Percentiles rank a stretch among this genome's conserved stretches.
phyloP scores from a whole-genome alignment of 169 alveolate species.

The Plasmodium fragile region DNA sequence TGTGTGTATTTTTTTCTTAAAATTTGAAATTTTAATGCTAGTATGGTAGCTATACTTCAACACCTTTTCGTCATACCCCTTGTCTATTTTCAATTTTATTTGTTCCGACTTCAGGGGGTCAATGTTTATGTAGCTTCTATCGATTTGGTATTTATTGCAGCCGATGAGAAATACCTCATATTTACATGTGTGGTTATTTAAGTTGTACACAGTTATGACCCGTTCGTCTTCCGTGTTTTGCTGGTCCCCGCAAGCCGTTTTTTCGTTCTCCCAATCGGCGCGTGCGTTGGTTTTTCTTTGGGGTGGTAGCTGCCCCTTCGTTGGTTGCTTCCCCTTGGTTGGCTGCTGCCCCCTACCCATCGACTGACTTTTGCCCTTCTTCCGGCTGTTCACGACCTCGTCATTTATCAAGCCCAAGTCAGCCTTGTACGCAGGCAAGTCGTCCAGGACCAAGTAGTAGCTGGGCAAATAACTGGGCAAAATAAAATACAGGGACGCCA shows the following conservation, averaged over 20 bases:
- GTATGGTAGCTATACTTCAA: slow-evolving; percentile 6
- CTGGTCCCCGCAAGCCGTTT: background rate
- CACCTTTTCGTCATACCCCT: slow-evolving; percentile 18
- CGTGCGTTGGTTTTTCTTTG: slow-evolving; percentile 14
- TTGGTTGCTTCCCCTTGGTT: background rate
- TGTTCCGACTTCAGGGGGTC: slow-evolving; percentile 56
- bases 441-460: slow-evolving; percentile 57
- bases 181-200: slow-evolving; percentile 40
- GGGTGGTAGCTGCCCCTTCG: background rate
- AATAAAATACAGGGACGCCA: slow-evolving; percentile 47
- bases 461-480: slow-evolving; percentile 59
- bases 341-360: background rate
- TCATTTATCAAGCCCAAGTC: slow-evolving; percentile 16
- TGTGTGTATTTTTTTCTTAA: slow-evolving; percentile 6
- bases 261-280: slow-evolving; percentile 7
- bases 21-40: background rate
- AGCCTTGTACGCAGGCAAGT: slow-evolving; percentile 30
- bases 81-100: slow-evolving; percentile 43
- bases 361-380: background rate
- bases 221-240: slow-evolving; percentile 9
- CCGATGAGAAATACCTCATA: slow-evolving; percentile 57
- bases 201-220: slow-evolving; percentile 44
- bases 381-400: background rate
- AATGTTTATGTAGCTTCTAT: slow-evolving; percentile 2
- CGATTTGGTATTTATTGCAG: slow-evolving; percentile 35